Percentiles rank a stretch among this genome's conserved stretches.
Evolutionary conservation across 2,329 filamentous ascomycete genomes (phyloP).

Genomic region (Meredithiella fracta): DNA sequence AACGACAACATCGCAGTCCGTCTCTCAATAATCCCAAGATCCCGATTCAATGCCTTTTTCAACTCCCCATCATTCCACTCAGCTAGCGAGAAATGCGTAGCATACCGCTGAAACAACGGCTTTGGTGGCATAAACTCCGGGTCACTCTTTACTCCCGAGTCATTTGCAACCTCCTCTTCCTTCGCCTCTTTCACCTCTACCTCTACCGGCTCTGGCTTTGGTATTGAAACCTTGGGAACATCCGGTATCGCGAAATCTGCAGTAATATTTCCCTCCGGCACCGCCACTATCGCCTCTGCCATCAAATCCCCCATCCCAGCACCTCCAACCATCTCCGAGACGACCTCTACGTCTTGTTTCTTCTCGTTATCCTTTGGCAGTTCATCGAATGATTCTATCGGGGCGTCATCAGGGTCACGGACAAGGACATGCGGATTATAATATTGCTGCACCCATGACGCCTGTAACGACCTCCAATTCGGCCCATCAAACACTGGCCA

Average conservation of each 20-base stretch:
- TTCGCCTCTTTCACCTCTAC: too few relatives aligned
- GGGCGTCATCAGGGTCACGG: background rate
- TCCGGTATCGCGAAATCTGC: background rate
- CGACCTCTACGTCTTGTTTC: background rate
- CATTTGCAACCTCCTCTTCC: too few relatives aligned
- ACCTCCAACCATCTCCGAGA: background rate
- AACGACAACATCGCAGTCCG: conserved; percentile 10
- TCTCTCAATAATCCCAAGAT: conserved; percentile 11
- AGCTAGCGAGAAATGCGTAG: conserved; percentile 9
- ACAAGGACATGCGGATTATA: conserved; percentile 9
- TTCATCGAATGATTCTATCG: background rate
- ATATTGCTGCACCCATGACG: conserved; percentile 13
- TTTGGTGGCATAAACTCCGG: background rate
- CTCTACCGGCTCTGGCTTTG: too few relatives aligned
- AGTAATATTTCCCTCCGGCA: background rate
- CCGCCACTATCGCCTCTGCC: background rate
- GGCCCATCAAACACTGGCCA: conserved; percentile 13
- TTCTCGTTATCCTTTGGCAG: background rate
- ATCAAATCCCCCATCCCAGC: background rate
- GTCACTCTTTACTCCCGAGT: background rate
- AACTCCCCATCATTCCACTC: conserved; percentile 12
- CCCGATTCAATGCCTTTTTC: conserved; percentile 10
- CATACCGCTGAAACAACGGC: conserved; percentile 9
- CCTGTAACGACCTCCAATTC: conserved; percentile 12
- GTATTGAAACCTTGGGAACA: background rate